Evolutionary conservation across 441 rosid species (phyloP), one percentile per base, ranked within the genome.

Genomic region (Geranium incanum): DNA sequence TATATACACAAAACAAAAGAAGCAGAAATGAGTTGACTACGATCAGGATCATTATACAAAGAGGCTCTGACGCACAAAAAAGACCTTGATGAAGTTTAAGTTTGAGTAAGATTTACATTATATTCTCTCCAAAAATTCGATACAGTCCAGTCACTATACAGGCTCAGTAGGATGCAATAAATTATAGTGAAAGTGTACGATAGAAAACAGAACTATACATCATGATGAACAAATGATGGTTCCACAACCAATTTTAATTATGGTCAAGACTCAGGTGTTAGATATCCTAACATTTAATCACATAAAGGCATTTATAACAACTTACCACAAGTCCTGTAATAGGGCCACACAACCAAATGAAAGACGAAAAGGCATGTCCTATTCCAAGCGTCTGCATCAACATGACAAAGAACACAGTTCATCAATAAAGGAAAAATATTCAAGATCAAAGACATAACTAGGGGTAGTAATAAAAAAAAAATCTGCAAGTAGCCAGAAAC

Each of bases 261-360:
- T 48, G 55, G 15, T 48, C 33, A 28, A 28, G 33, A 28, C 3
- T 28, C 19, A 55, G 0, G 19, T n/a, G 62, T 15, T 55, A 55
- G 62, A 55, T 55, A 19, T 62, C 12, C 2, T 33, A 18, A 60
- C 66, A 60, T 19, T 62, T 62, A 60, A 33, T 60, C 23, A 19
- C 23, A 18, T 19, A 60, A 18, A 19, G 36, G 66, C 18, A 60
- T 5, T n/a, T 36, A 55, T 57, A n/a, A 52, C 15, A 75, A 84
- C 90, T 68, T 92, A 92, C 99, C 97, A 89, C 97, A 74, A 94
- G 97, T 72, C 97, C 99, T 65, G 99, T 89, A 70, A 94, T 89
- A 1, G 97, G 99, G 69, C 99, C 97, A 59, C 99, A 94, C 3
- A 94, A 93, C 97, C 97, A 90, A 79, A 94, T 94, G 76, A 90